phyloP scores from a whole-genome alignment of 2,329 filamentous ascomycete genomes.

The Trematosphaeria pertusa region DNA sequence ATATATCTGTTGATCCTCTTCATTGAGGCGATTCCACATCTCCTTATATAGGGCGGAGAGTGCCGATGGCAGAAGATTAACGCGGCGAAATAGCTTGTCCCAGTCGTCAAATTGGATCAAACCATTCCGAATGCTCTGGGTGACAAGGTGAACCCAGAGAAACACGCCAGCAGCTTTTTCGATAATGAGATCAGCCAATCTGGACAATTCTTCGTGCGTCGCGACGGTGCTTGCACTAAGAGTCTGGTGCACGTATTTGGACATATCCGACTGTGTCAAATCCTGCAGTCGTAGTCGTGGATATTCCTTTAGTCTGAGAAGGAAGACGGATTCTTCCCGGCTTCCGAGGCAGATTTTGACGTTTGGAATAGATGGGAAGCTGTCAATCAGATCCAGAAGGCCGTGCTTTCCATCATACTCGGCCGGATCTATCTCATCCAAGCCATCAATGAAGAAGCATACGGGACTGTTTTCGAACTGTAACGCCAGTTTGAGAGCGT shows the following conservation, averaged over 20 bases:
- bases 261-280: slow-evolving; percentile 5
- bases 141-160: slow-evolving; percentile 4
- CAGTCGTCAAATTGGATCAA: slow-evolving; percentile 2
- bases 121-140: background rate
- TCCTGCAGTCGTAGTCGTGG: slow-evolving; percentile 6
- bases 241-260: background rate
- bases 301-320: background rate
- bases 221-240: background rate
- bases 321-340: slow-evolving; percentile 4
- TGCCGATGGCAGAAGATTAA: slow-evolving; percentile 1
- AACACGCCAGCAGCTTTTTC: slow-evolving; percentile 4
- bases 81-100: slow-evolving; percentile 1
- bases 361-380: background rate
- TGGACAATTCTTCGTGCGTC: background rate
- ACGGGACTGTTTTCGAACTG: background rate
- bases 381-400: slow-evolving; percentile 1
- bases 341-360: slow-evolving; percentile 8
- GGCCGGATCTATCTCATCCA: slow-evolving; percentile 9
- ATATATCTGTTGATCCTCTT: slow-evolving; percentile 2
- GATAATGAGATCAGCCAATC: background rate
- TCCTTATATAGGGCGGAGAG: slow-evolving; percentile 5
- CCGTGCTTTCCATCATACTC: slow-evolving; percentile 1
- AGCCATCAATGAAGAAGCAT: slow-evolving; percentile 12
- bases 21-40: slow-evolving; percentile 11
- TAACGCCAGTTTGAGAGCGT: too few species aligned